Percentiles rank a stretch among this genome's conserved stretches.
Evolutionary conservation across 2,329 filamentous ascomycete genomes (phyloP).

Genomic region (Dactylellina drechsleri): DNA sequence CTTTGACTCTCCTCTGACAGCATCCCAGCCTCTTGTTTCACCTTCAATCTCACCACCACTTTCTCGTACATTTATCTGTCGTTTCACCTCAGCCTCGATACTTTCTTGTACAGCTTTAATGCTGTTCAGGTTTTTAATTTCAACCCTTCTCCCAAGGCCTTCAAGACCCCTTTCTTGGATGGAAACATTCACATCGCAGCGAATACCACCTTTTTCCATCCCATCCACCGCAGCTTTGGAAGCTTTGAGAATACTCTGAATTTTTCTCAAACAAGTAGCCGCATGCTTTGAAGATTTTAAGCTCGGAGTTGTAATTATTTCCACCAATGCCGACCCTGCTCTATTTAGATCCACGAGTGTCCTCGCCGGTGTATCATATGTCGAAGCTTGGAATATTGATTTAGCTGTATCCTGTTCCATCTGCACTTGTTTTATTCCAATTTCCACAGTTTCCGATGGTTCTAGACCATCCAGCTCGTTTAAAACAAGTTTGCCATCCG

Average conservation of each 20-base stretch:
- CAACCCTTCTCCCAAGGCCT: constrained; percentile 84
- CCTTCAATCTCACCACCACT: constrained; percentile 78
- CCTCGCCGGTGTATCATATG: constrained; percentile 68
- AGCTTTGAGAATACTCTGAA: constrained; percentile 80
- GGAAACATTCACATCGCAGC: constrained; percentile 96
- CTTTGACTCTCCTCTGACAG: constrained; percentile 83
- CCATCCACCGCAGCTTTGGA: constrained; percentile 88
- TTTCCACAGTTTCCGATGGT: constrained; percentile 67
- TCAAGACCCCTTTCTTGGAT: constrained; percentile 71
- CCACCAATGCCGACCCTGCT: constrained; percentile 87
- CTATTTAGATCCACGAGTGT: constrained; percentile 89
- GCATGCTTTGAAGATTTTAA: constrained; percentile 73
- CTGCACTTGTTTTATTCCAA: constrained; percentile 93
- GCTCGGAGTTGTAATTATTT: constrained; percentile 87
- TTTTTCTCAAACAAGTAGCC: constrained; percentile 86
- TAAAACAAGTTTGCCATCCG: constrained; percentile 38
- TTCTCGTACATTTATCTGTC: constrained; percentile 84
- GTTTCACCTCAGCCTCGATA: constrained; percentile 86
- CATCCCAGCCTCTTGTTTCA: constrained; percentile 92
- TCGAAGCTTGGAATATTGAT: constrained; percentile 68
- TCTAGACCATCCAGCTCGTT: constrained; percentile 68
- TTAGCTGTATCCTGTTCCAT: constrained; percentile 77
- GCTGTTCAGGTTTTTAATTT: constrained; percentile 96
- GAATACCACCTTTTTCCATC: constrained; percentile 90
- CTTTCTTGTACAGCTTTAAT: constrained; percentile 96